Evolutionary conservation across 805 yeast genomes (phyloP).

Genomic region (Cyberlindnera subsufficiens): DNA sequence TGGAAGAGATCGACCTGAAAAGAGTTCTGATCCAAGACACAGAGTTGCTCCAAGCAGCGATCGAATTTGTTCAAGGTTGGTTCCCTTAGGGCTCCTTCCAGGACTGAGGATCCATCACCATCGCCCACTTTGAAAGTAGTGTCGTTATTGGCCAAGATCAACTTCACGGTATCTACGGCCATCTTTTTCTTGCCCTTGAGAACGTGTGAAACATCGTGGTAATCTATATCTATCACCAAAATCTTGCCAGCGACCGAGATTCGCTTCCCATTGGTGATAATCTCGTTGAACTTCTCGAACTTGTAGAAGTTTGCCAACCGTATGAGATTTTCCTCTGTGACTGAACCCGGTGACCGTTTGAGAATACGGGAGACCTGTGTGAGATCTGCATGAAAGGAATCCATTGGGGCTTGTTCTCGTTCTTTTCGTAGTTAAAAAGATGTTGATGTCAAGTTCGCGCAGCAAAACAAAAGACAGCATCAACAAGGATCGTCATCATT

Average conservation of each 20-base stretch:
- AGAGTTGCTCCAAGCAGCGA: conserved; percentile 12
- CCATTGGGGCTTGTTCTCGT: conserved; percentile 11
- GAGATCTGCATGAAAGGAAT: conserved; percentile 18
- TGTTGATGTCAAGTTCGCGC: too few relatives aligned
- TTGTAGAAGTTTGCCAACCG: conserved; percentile 22
- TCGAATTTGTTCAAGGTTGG: conserved; percentile 18
- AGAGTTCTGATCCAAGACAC: conserved; percentile 20
- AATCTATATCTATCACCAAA: conserved; percentile 23
- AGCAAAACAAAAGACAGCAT: too few relatives aligned
- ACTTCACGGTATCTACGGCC: conserved; percentile 13
- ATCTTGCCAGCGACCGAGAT: conserved; percentile 25
- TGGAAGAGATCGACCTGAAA: conserved; percentile 18
- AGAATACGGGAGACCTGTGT: conserved; percentile 15
- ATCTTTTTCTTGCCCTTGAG: conserved; percentile 11
- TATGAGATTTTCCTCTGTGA: conserved; percentile 21
- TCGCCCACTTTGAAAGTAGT: conserved; percentile 13
- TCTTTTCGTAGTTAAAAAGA: background rate
- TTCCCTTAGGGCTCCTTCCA: conserved; percentile 11
- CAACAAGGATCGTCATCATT: background rate
- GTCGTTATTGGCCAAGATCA: conserved; percentile 23
- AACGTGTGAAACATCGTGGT: conserved; percentile 5
- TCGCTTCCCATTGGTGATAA: conserved; percentile 12
- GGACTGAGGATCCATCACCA: conserved; percentile 11
- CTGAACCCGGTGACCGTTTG: conserved; percentile 17
- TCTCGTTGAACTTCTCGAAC: conserved; percentile 22